Base-by-base conservation (phyloP, 371 early-diverging fungal genomes). In the Lichtheimia hyalospora region DNA sequence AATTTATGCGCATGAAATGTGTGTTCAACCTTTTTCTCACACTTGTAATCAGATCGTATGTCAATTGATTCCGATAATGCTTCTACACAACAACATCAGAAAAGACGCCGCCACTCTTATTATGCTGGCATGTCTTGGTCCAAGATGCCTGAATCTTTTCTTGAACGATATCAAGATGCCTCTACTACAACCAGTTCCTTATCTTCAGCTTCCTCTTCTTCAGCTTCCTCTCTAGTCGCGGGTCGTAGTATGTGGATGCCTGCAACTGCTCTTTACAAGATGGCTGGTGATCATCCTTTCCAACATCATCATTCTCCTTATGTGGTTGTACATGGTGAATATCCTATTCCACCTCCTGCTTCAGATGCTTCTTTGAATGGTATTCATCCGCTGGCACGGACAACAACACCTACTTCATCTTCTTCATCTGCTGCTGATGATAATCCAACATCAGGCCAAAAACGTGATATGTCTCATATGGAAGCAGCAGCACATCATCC, bases 1-100 rank as follows among this genome's bases (percentile, higher is more conserved):
- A n/a, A 25, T 68, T 70, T 68, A 75, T 72, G 70, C 73, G 75
- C 75, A 75, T 72, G 64, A 75, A 66, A 68, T 40, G 34, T 34
- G 34, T 34, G 34, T 34, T 34, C 34, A 34, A 34, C 10, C 34
- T 34, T 49, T 28, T 14, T 39, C 21, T 20, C 67, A 70, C 40
- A 63, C 43, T 50, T 68, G n/a, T 21, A 58, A 25, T 8, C 21
- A 15, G 62, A 74, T 58, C 69, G 70, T 40, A 71, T 74, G 64
- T 74, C 75, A 14, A 65, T 74, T 51, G 69, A 64, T 25, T 64
- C 74, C 14, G 69, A 68, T n/a, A n/a, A n/a, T 25, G 65, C 71
- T 16, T 57, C 21, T 14, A 5, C 46, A 46, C 46, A 46, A 60
- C 41, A n/a, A n/a, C n/a, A n/a, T n/a, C n/a, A n/a, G n/a, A n/a